Base-by-base conservation (phyloP, 805 yeast genomes). In the Monosporozyma solicola region DNA sequence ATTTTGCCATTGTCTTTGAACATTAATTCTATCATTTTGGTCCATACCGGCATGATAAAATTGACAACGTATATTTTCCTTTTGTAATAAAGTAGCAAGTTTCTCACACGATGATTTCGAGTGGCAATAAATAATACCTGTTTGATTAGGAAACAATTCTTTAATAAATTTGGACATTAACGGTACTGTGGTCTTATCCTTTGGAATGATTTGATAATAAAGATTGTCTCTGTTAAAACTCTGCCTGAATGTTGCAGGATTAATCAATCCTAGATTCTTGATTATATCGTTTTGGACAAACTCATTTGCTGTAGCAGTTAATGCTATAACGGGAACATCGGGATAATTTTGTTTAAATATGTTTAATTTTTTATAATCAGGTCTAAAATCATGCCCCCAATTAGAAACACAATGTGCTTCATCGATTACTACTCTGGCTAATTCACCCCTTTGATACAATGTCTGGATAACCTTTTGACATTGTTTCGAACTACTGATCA, bases 371-470 rank as follows among this genome's bases (percentile, higher is more conserved):
- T 90, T 87, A 71, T 94, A 94, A 68, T 94, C 98, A 0, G 98
- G 97, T 51, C 99, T 76, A 68, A 94, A 94, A 69, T 94, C 99
- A 69, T 94, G 99, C 22, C 99, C 99, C 99, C 99, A 94, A 10
- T 95, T 85, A 51, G 96, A 88, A 47, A 94, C 95, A 76, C 99
- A 94, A 71, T 94, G 99, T 0, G 99, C 99, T 65, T 86, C 99
- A 71, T 94, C 99, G 47, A 94, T 89, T 10, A 94, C 96, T 41
- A 94, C 77, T 51, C 98, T 74, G 0, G 97, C 96, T 39, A 94
- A 72, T 59, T 73, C 72, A 13, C 77, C 72, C 31, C 75, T 76
- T 16, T 74, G 71, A 65, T 85, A 74, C 7, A 94, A 71, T 49
- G 69, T 74, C 10, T 74, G 68, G 51, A 94, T 81, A 0, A 84